Conservation (phyloP, 192 early-diverging fungal genomes). For the Entomortierella chlamydospora region DNA sequence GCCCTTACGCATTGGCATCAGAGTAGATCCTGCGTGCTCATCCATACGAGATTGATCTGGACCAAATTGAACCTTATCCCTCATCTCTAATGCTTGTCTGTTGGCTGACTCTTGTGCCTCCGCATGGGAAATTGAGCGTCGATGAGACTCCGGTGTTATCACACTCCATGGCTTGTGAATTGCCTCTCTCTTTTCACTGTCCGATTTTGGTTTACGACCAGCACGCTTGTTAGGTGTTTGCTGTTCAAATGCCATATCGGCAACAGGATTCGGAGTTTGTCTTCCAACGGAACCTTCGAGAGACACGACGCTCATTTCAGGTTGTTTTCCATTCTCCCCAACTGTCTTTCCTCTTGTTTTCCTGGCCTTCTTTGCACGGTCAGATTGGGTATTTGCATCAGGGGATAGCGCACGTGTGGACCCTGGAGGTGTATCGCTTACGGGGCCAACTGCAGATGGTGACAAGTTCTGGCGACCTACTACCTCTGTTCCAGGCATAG, state of each 20-base stretch:
- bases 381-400: neutral
- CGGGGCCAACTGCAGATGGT: neutral
- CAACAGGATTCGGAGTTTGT: neutral
- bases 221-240: constrained; percentile 4
- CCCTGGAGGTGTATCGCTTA: constrained; percentile 2
- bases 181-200: neutral
- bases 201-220: constrained; percentile 13
- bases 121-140: constrained; percentile 11
- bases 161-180: constrained; percentile 17
- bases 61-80: neutral
- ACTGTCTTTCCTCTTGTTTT: constrained; percentile 6
- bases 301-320: neutral
- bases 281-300: neutral
- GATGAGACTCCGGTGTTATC: constrained; percentile 17
- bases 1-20: neutral
- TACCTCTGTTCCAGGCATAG: neutral
- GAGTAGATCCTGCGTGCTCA: neutral
- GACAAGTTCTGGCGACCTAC: neutral
- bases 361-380: constrained; percentile 5
- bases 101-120: neutral
- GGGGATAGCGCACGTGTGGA: constrained; percentile 17
- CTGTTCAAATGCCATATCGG: neutral
- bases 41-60: neutral
- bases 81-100: neutral
- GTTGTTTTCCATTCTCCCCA: neutral